Base-by-base conservation (phyloP, 176 grass and related monocot species). In the Bonia amplexicaulis region DNA sequence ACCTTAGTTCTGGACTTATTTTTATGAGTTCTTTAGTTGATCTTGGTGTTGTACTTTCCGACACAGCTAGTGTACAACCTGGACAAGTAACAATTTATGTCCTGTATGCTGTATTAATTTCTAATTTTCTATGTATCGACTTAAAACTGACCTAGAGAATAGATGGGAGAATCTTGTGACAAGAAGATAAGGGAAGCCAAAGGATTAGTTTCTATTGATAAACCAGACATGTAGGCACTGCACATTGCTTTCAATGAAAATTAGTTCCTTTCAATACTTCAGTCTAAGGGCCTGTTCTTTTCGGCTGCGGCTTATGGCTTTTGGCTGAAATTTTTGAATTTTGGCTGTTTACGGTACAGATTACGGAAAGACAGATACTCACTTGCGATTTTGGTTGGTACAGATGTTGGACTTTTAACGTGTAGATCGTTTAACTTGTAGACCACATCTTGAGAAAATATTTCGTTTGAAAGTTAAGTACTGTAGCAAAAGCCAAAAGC, bases 161-260 rank as follows among this genome's bases (percentile, higher is more conserved):
- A 69, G 62, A 81, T 35, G 8, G 37, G 13, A 16, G 61, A 14
- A 63, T 22, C 45, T 20, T 27, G 31, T 14, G 42, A 12, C 6
- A 75, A 84, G 29, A 84, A 84, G 44, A 74, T 64, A 48, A n/a
- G 12, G 20, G 19, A 74, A 55, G 66, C 29, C 35, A 58, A 47
- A 82, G 31, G 66, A 82, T 31, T 71, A 82, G 52, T 71, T 59
- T 59, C 12, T 82, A 20, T 41, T 71, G 17, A 58, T 58, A 59
- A 26, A 58, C 53, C n/a, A 58, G 39, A 44, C 52, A 74, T 40
- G 51, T 29, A 77, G 20, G 74, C 19, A 10, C 53, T 42, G 41
- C 44, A 25, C 20, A 52, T 14, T 74, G 51, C 6, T 44, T 53
- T 75, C 9, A 41, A 39, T 66, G 42, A 41, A 19, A 73, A 74